phyloP scores from a whole-genome alignment of 768 basidiomycete genomes.

The Lactarius akahatsu region DNA sequence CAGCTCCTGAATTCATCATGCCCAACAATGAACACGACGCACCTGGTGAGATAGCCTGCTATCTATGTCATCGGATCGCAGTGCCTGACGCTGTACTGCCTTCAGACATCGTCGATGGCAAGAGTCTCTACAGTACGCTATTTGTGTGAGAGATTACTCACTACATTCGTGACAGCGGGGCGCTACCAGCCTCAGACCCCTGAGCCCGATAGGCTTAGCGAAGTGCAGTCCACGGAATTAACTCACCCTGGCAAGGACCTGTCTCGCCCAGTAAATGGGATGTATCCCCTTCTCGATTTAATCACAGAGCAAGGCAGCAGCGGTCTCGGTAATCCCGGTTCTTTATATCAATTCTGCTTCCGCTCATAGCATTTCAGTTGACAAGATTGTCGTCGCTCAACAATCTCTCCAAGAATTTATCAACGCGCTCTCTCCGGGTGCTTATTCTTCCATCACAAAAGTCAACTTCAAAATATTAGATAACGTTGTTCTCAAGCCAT shows the following conservation, averaged over 20 bases:
- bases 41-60: neutral
- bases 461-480: slow-evolving; percentile 57
- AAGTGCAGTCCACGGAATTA: neutral
- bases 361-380: slow-evolving; percentile 39
- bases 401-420: slow-evolving; percentile 48
- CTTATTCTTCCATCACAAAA: slow-evolving; percentile 52
- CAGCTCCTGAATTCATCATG: neutral
- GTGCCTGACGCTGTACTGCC: neutral
- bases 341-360: neutral
- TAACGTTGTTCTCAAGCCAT: slow-evolving; percentile 43
- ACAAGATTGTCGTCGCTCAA: slow-evolving; percentile 60
- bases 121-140: neutral
- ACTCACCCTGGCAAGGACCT: neutral
- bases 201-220: neutral
- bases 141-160: neutral
- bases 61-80: neutral
- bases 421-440: slow-evolving; percentile 47
- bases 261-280: slow-evolving; percentile 37
- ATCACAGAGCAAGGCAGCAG: slow-evolving; percentile 50
- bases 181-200: neutral
- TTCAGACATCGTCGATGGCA: neutral
- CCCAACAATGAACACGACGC: neutral
- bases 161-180: neutral
- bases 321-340: slow-evolving; percentile 44
- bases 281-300: slow-evolving; percentile 54